A percentile compares a stretch with the other conserved stretches of the same genome.
These are phyloP conservation scores for Climacium dendroides DNA, from an alignment of 225 moss, liverwort and hornwort species.

Conservation along the genomic window DNA sequence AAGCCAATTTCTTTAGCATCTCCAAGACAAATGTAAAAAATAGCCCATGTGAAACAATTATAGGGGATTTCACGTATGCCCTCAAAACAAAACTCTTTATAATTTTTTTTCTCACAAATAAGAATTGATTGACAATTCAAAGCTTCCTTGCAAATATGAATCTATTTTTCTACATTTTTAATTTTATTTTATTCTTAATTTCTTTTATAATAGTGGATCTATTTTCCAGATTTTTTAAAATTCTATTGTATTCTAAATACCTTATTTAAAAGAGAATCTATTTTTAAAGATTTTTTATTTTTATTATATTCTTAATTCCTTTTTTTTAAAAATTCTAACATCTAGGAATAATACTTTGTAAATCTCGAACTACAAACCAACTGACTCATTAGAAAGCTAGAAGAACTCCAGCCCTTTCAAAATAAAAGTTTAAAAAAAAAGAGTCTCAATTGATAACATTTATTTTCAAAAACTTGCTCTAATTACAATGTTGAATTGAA, in stretches of 20 bases:
- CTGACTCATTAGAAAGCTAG: neutral
- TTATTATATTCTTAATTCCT: no score
- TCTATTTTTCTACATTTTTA: neutral
- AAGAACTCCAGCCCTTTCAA: neutral
- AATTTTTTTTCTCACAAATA: no score
- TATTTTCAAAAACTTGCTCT: neutral
- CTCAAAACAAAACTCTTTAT: neutral
- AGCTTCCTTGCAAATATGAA: neutral
- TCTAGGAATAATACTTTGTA: neutral
- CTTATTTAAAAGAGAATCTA: no score
- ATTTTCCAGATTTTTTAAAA: neutral
- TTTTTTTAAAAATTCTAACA: rapidly evolving
- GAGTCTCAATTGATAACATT: neutral
- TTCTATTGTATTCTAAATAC: no score
- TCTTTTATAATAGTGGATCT: no score
- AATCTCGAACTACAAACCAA: neutral
- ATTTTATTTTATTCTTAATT: neutral
- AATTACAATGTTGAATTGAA: neutral
- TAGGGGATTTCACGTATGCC: no score
- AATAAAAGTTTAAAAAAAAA: neutral
- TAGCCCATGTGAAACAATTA: no score
- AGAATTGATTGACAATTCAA: neutral
- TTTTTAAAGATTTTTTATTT: no score
- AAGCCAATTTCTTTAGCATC: neutral
- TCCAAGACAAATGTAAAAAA: neutral